Conservation (phyloP, 1,284 basidiomycete genomes). For the Kwoniella shivajii region DNA sequence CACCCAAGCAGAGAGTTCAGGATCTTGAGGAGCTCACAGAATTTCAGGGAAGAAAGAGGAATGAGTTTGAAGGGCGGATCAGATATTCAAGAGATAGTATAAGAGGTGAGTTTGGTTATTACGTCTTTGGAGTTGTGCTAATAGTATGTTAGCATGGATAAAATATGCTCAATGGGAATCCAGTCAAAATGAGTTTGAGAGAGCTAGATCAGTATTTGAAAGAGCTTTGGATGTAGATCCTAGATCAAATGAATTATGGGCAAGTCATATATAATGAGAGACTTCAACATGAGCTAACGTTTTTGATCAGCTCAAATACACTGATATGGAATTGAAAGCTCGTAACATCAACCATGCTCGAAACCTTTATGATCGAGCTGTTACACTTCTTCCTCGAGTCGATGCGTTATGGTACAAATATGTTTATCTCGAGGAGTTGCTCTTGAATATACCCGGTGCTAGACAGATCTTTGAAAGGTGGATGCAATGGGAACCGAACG, state of each 20-base stretch:
- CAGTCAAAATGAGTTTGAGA: slow-evolving; percentile 93
- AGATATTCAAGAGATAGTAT: slow-evolving; percentile 70
- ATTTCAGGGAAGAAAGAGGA: slow-evolving; percentile 90
- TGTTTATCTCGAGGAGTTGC: slow-evolving; percentile 94
- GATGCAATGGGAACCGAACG: slow-evolving; percentile 99
- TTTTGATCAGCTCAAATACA: slow-evolving; percentile 68
- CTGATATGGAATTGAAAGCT: slow-evolving; percentile 97
- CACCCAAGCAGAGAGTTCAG: slow-evolving; percentile 92
- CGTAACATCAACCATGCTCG: slow-evolving; percentile 96
- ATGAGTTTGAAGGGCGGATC: slow-evolving; percentile 95
- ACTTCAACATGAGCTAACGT: neutral
- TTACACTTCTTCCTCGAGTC: slow-evolving; percentile 91
- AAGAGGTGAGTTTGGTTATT: slow-evolving; percentile 36
- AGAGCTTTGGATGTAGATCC: slow-evolving; percentile 95
- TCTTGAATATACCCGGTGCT: slow-evolving; percentile 93
- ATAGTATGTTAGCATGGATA: slow-evolving; percentile 58
- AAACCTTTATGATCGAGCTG: slow-evolving; percentile 94
- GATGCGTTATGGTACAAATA: slow-evolving; percentile 97
- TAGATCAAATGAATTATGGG: slow-evolving; percentile 84
- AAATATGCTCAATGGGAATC: slow-evolving; percentile 74
- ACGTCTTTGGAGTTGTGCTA: neutral
- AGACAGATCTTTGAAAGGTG: slow-evolving; percentile 97
- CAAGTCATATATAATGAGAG: slow-evolving; percentile 3
- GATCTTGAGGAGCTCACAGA: slow-evolving; percentile 97
- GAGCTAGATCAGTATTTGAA: slow-evolving; percentile 90